Evolutionary conservation across 2,329 filamentous ascomycete species (phyloP).

Genomic region (Colletotrichum filicis): DNA sequence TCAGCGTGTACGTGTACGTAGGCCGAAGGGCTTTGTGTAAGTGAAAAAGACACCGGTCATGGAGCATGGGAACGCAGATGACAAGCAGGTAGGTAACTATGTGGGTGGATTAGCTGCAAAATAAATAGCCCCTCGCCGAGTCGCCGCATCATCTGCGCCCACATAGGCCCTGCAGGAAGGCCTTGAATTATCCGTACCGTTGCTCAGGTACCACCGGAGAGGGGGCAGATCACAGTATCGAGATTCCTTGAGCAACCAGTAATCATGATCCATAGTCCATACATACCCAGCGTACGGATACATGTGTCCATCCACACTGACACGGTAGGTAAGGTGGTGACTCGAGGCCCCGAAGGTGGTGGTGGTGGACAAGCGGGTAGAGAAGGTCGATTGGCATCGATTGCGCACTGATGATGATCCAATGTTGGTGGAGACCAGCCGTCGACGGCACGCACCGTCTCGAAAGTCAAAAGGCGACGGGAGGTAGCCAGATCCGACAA

Average conservation of each 20-base stretch:
- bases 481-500: constrained; percentile 26
- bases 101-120: not conserved
- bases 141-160: constrained; percentile 18
- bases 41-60: constrained; percentile 1
- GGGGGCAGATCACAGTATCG: not conserved
- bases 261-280: constrained; percentile 12
- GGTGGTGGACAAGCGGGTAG: constrained; percentile 3
- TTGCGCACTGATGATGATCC: constrained; percentile 25
- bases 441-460: constrained; percentile 34
- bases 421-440: constrained; percentile 27
- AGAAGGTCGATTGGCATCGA: constrained; percentile 3
- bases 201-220: not conserved
- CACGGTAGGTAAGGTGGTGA: not conserved
- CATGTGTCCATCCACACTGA: not conserved
- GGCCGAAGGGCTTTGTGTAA: not conserved
- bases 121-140: constrained; percentile 6
- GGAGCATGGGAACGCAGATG: constrained; percentile 6
- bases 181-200: not conserved
- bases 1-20: not conserved
- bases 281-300: not conserved
- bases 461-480: constrained; percentile 29
- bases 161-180: constrained; percentile 19
- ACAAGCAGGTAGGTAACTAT: not conserved
- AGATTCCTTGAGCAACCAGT: constrained; percentile 8
- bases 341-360: not conserved